Conservation (phyloP, 495 filamentous ascomycete species). For the Podospora bellae-mahoneyi region DNA sequence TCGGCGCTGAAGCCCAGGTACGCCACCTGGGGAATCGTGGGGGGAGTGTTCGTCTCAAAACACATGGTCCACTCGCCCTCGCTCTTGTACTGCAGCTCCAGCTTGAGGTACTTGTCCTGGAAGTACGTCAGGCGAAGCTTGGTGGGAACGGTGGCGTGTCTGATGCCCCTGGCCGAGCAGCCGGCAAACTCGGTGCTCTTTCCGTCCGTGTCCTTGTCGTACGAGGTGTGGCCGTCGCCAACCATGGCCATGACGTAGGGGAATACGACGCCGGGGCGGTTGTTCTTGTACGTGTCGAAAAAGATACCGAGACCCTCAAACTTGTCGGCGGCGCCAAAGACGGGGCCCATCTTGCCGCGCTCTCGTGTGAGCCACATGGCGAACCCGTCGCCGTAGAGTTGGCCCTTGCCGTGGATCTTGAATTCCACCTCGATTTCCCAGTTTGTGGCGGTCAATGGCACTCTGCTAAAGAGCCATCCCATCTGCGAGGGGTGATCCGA, state of each 20-base stretch:
- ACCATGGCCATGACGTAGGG: constrained; percentile 99
- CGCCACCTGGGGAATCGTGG: constrained; percentile 80
- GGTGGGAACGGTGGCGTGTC: constrained; percentile 71
- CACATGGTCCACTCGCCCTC: constrained; percentile 86
- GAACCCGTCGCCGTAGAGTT: constrained; percentile 92
- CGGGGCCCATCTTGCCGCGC: constrained; percentile 72
- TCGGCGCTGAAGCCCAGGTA: constrained; percentile 96
- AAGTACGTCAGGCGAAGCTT: constrained; percentile 91
- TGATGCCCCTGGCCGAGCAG: constrained; percentile 90
- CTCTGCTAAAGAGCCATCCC: constrained; percentile 90
- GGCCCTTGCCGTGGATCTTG: constrained; percentile 72
- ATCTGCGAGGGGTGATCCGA: constrained; percentile 83
- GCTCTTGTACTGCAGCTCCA: constrained; percentile 90
- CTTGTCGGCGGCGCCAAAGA: constrained; percentile 83
- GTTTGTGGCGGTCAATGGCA: constrained; percentile 95
- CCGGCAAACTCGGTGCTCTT: constrained; percentile 90
- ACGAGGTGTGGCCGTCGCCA: constrained; percentile 80
- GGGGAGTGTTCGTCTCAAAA: constrained; percentile 70
- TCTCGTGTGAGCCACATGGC: constrained; percentile 98
- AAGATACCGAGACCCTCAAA: constrained; percentile 97
- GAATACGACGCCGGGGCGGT: constrained; percentile 90
- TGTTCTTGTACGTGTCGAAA: constrained; percentile 99
- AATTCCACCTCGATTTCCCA: constrained; percentile 99
- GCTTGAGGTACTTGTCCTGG: constrained; percentile 86
- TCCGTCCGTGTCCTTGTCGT: constrained; percentile 93